Evolutionary conservation across 2,329 filamentous ascomycete genomes (phyloP).

Genomic region (Venturia effusa): DNA sequence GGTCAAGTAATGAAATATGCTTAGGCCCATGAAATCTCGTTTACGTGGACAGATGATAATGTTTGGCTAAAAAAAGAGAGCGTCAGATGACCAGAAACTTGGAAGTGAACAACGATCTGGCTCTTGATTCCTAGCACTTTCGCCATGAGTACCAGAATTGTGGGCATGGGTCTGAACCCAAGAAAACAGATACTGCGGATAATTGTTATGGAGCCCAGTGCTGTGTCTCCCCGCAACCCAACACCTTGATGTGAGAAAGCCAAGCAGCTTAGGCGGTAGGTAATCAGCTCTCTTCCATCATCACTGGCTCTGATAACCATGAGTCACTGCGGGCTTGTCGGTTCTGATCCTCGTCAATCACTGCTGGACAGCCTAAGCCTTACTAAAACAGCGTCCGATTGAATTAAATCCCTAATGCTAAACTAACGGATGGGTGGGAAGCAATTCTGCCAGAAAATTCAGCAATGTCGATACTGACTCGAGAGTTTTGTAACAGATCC

Average conservation of each 20-base stretch:
- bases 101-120: background rate
- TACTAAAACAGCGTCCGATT: too few relatives aligned
- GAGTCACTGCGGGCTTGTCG: too few relatives aligned
- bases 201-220: background rate
- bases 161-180: background rate
- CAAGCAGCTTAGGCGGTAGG: background rate
- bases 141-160: background rate
- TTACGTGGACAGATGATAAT: background rate
- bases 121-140: background rate
- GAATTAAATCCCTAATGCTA: too few relatives aligned
- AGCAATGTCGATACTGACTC: too few relatives aligned
- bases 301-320: too few relatives aligned
- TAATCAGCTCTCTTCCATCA: background rate
- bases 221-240: background rate
- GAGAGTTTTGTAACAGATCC: too few relatives aligned
- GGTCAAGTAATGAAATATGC: background rate
- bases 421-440: too few relatives aligned
- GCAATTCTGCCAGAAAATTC: too few relatives aligned
- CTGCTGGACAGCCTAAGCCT: too few relatives aligned
- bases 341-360: too few relatives aligned
- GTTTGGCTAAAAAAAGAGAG: background rate
- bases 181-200: background rate
- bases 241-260: background rate
- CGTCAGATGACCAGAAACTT: background rate
- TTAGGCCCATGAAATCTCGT: background rate